A percentile compares a stretch with the other conserved stretches of the same genome.
Conservation (phyloP, 108 stramenopile genomes). For the Bacterosira constricta region DNA sequence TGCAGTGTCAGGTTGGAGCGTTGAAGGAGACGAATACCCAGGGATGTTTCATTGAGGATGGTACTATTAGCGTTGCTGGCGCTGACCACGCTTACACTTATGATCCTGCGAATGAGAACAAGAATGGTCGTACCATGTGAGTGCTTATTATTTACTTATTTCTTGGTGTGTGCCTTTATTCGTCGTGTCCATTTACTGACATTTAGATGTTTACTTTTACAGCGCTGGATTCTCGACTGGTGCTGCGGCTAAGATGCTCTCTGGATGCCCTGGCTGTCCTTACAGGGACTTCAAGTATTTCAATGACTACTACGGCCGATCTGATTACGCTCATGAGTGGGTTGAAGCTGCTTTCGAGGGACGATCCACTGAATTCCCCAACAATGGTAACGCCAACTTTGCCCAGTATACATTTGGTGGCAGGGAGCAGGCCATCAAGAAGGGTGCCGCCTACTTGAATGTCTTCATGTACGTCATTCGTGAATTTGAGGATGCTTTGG, state of each 20-base stretch:
- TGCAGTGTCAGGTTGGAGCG: slow-evolving; percentile 76
- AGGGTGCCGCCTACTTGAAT: slow-evolving; percentile 68
- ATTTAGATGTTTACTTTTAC: too few relatives aligned
- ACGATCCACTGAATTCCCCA: slow-evolving; percentile 43
- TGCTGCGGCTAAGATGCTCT: slow-evolving; percentile 49
- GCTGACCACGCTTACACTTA: slow-evolving; percentile 50
- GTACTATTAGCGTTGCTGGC: slow-evolving; percentile 26
- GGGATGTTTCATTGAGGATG: slow-evolving; percentile 19
- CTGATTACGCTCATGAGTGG: slow-evolving; percentile 73
- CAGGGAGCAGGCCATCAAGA: slow-evolving; percentile 68
- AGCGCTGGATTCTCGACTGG: slow-evolving; percentile 50
- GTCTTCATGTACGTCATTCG: slow-evolving; percentile 78
- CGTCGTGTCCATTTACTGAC: too few relatives aligned
- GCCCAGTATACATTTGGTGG: slow-evolving; percentile 21
- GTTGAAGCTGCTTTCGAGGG: slow-evolving; percentile 66
- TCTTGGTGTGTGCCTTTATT: too few relatives aligned
- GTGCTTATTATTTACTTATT: too few relatives aligned
- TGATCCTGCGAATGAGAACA: slow-evolving; percentile 50
- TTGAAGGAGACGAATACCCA: slow-evolving; percentile 17
- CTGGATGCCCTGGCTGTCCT: slow-evolving; percentile 52
- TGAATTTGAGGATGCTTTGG: slow-evolving; percentile 74
- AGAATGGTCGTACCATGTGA: slow-evolving; percentile 69
- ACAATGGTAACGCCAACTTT: slow-evolving; percentile 73
- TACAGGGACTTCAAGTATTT: slow-evolving; percentile 59
- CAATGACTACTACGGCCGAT: slow-evolving; percentile 66